Evolutionary conservation across 2,329 filamentous ascomycete genomes (phyloP).

Genomic region (Cytospora leucostoma): DNA sequence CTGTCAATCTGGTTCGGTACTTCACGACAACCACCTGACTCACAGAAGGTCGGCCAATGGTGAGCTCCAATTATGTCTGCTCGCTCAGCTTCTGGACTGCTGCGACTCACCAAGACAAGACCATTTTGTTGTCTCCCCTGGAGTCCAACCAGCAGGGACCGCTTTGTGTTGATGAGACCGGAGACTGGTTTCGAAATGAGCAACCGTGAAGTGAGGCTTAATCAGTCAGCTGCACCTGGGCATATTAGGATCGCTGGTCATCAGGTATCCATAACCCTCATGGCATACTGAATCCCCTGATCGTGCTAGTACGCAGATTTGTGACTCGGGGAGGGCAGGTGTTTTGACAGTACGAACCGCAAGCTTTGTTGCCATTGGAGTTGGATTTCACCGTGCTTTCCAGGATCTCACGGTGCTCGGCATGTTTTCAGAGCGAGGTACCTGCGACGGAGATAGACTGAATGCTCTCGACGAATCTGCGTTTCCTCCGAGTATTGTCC

Average conservation of each 20-base stretch:
- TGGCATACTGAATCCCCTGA: background rate
- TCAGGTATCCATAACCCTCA: background rate
- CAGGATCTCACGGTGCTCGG: background rate
- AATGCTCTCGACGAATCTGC: background rate
- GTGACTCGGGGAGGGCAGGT: background rate
- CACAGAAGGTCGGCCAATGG: slow-evolving; percentile 8
- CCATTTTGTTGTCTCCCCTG: background rate
- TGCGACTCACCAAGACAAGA: slow-evolving; percentile 3
- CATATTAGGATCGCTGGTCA: background rate
- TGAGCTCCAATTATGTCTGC: slow-evolving; percentile 13
- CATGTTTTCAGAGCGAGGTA: background rate
- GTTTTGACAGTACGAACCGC: background rate
- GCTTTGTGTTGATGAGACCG: background rate
- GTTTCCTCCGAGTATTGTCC: slow-evolving; percentile 2
- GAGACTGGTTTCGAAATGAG: background rate
- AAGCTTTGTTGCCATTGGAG: background rate
- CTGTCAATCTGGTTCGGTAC: background rate
- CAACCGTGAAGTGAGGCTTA: background rate
- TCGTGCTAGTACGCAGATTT: background rate
- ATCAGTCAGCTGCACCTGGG: background rate
- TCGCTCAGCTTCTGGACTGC: background rate
- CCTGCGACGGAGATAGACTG: background rate
- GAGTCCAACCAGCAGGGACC: background rate
- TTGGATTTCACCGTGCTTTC: background rate
- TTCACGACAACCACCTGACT: slow-evolving; percentile 20